These are phyloP conservation scores for Chaetomium sp. DNA, from an alignment of 2,329 filamentous ascomycete species.

Conservation along the genomic window DNA sequence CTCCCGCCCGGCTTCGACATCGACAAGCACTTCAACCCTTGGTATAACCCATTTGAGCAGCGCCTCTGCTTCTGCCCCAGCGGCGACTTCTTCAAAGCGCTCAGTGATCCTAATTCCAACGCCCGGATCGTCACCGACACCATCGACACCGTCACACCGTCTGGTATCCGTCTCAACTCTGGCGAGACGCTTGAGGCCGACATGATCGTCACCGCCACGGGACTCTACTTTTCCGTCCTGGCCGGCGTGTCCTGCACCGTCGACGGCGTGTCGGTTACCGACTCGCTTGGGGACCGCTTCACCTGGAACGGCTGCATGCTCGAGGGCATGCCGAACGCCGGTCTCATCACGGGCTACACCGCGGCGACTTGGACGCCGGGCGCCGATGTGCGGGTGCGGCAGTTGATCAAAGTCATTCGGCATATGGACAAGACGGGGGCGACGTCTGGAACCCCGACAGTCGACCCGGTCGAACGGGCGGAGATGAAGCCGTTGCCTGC, in stretches of 20 bases:
- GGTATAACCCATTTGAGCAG: constrained; percentile 65
- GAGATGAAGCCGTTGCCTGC: constrained; percentile 18
- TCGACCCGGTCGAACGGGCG: constrained; percentile 17
- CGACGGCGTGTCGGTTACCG: constrained; percentile 45
- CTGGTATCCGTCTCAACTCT: constrained; percentile 41
- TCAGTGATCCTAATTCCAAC: constrained; percentile 35
- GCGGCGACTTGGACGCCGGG: constrained; percentile 63
- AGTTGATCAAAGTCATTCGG: constrained; percentile 45
- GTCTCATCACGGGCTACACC: constrained; percentile 57
- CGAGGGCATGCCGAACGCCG: constrained; percentile 58
- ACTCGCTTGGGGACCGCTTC: constrained; percentile 40
- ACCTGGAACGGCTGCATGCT: constrained; percentile 61
- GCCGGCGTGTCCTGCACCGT: constrained; percentile 47
- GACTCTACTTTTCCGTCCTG: constrained; percentile 53
- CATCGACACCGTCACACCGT: constrained; percentile 44
- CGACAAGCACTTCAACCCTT: constrained; percentile 58
- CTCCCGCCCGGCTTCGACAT: constrained; percentile 49
- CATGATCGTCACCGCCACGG: constrained; percentile 64
- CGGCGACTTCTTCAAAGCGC: constrained; percentile 49
- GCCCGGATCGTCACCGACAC: constrained; percentile 44
- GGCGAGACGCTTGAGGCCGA: constrained; percentile 52
- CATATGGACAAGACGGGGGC: constrained; percentile 35
- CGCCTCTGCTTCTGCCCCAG: constrained; percentile 61
- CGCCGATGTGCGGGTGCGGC: constrained; percentile 46
- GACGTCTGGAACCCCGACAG: constrained; percentile 18